Conservation (phyloP, 2,329 filamentous ascomycete species). For the Colletotrichum cuscutae region DNA sequence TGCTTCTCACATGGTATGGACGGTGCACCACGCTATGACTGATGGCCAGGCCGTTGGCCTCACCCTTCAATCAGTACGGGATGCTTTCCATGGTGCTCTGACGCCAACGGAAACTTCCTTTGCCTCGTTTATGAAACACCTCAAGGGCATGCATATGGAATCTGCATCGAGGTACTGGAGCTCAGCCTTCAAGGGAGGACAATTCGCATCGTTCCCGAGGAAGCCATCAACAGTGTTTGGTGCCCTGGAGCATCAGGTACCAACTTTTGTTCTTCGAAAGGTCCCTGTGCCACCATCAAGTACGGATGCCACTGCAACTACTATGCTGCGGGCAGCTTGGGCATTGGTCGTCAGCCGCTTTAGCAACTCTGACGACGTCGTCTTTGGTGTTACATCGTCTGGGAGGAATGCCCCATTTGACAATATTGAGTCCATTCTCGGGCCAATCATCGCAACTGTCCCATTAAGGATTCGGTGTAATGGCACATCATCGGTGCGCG, state of each 20-base stretch:
- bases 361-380: slow-evolving; percentile 46
- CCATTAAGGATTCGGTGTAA: slow-evolving; percentile 17
- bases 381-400: slow-evolving; percentile 53
- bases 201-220: slow-evolving; percentile 7
- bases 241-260: background rate
- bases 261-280: background rate
- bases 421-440: slow-evolving; percentile 41
- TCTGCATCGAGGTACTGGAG: slow-evolving; percentile 25
- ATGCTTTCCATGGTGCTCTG: background rate
- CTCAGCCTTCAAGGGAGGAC: slow-evolving; percentile 16
- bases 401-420: slow-evolving; percentile 37
- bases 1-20: slow-evolving; percentile 35
- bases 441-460: slow-evolving; percentile 38
- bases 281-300: background rate
- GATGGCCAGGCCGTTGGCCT: slow-evolving; percentile 29
- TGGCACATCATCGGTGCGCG: background rate
- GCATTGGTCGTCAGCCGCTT: slow-evolving; percentile 50
- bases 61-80: slow-evolving; percentile 15
- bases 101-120: slow-evolving; percentile 1
- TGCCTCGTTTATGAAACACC: slow-evolving; percentile 32
- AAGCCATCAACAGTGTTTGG: background rate
- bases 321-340: slow-evolving; percentile 48
- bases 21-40: slow-evolving; percentile 31
- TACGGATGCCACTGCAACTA: slow-evolving; percentile 1
- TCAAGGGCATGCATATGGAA: background rate